Evolutionary conservation across 495 filamentous ascomycete species (phyloP).

Genomic region (Xylaria bambusicola): DNA sequence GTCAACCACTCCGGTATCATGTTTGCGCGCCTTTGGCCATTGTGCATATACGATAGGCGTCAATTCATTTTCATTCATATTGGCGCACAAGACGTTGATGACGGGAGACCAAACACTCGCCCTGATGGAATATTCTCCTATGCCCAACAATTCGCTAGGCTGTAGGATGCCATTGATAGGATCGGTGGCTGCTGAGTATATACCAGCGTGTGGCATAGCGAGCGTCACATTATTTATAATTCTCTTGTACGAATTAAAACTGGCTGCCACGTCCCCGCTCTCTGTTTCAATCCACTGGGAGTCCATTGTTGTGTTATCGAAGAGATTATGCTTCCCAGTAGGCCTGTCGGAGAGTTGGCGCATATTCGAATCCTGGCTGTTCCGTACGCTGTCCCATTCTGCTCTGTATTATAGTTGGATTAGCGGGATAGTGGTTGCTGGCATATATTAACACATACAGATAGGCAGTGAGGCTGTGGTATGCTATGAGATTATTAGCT

Average conservation of each 20-base stretch:
- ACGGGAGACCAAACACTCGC: constrained; percentile 67
- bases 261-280: constrained; percentile 44
- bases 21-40: constrained; percentile 52
- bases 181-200: constrained; percentile 62
- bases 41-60: constrained; percentile 60
- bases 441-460: constrained; percentile 23
- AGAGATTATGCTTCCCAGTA: constrained; percentile 54
- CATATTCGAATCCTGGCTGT: constrained; percentile 38
- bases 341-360: constrained; percentile 48
- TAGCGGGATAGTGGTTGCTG: constrained; percentile 53
- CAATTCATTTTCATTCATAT: constrained; percentile 59
- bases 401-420: constrained; percentile 29
- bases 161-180: constrained; percentile 64
- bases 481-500: constrained; percentile 19
- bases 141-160: constrained; percentile 61
- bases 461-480: constrained; percentile 39
- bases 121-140: constrained; percentile 64
- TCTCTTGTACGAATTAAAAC: constrained; percentile 48
- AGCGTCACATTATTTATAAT: constrained; percentile 73
- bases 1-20: constrained; percentile 20
- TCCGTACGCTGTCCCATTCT: constrained; percentile 50
- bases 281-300: constrained; percentile 61
- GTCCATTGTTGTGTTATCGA: constrained; percentile 65
- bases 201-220: constrained; percentile 69
- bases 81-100: constrained; percentile 70